Evolutionary conservation across 2,329 filamentous ascomycete genomes (phyloP).

Genomic region (Alternaria viburni): DNA sequence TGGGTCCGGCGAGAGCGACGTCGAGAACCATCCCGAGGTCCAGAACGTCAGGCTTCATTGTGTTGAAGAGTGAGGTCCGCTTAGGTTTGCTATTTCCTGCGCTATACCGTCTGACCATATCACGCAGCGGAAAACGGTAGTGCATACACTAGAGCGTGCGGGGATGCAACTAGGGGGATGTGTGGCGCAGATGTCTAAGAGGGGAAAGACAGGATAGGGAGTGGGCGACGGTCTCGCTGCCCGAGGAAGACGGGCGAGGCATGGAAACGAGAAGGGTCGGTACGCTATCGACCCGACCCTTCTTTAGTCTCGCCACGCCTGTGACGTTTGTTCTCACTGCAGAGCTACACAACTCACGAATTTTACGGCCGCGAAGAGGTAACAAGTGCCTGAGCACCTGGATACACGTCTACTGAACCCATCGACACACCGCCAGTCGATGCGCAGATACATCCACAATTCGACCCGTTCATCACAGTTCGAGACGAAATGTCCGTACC

Average conservation of each 20-base stretch:
- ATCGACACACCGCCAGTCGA: not conserved
- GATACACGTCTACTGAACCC: not conserved
- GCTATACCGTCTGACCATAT: conserved; percentile 14
- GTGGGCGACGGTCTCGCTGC: not conserved
- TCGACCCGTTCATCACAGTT: not conserved
- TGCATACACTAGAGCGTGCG: not conserved
- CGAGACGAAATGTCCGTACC: not conserved
- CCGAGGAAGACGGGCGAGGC: too few species aligned
- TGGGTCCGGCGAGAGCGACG: not conserved
- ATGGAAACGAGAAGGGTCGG: not conserved
- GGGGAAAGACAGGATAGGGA: not conserved
- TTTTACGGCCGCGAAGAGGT: not conserved
- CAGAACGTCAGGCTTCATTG: not conserved
- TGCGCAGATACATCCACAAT: not conserved
- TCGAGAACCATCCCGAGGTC: not conserved
- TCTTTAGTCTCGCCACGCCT: not conserved
- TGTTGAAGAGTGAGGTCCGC: conserved; percentile 14
- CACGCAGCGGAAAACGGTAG: not conserved
- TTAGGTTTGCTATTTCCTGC: conserved; percentile 23
- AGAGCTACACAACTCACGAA: not conserved
- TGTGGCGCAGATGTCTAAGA: not conserved
- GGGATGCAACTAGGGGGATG: not conserved
- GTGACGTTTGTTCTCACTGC: not conserved
- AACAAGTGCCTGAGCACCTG: not conserved
- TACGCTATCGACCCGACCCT: not conserved